A percentile compares a stretch with the other conserved stretches of the same genome.
Evolutionary conservation across 2,329 filamentous ascomycete genomes (phyloP).

Genomic region (Calycina herbarum): DNA sequence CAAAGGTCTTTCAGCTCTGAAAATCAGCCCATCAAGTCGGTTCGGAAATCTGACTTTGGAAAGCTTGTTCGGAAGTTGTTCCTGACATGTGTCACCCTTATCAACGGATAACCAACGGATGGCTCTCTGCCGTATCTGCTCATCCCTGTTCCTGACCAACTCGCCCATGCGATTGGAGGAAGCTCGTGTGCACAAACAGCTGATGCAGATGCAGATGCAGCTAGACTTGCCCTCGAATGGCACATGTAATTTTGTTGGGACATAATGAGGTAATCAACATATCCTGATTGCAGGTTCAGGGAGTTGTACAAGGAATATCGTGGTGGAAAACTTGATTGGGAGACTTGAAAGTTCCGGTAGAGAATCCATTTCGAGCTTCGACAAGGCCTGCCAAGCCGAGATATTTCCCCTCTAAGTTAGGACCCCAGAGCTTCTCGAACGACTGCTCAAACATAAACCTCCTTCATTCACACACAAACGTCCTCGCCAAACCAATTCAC

Average conservation of each 20-base stretch:
- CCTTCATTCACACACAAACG: not conserved
- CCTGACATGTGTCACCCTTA: slow-evolving; percentile 3
- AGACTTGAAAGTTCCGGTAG: not conserved
- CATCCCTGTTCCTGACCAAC: not conserved
- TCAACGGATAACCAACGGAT: not conserved
- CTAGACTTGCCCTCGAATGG: not conserved
- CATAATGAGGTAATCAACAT: not conserved
- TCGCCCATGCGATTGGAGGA: not conserved
- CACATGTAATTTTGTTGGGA: not conserved
- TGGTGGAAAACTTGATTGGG: not conserved
- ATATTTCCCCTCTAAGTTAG: not conserved
- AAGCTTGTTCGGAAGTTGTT: not conserved
- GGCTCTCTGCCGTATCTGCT: not conserved
- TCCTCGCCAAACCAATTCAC: not conserved
- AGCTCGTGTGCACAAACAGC: not conserved
- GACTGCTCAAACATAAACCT: not conserved
- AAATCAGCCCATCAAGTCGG: too few species aligned
- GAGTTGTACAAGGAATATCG: too few species aligned
- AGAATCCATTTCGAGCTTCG: not conserved
- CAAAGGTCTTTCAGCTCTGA: too few species aligned
- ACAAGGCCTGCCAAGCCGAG: not conserved
- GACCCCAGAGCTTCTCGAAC: not conserved
- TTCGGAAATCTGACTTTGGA: too few species aligned
- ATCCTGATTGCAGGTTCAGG: too few species aligned
- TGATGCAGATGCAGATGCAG: not conserved